Evolutionary conservation across 2,329 filamentous ascomycete genomes (phyloP).

Genomic region (Microcyclosporella mali): DNA sequence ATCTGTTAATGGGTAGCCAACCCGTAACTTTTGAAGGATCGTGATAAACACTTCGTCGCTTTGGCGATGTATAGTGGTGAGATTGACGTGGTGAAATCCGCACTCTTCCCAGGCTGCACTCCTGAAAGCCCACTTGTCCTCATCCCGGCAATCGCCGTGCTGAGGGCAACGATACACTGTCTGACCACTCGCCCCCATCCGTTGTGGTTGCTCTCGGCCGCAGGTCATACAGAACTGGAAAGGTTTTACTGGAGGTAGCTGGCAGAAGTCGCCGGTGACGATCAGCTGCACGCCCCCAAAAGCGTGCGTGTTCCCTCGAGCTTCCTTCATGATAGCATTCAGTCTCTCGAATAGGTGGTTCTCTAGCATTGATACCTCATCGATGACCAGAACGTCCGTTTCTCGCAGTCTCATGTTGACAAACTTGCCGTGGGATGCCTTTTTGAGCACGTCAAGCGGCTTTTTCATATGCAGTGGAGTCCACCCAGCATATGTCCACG

Average conservation of each 20-base stretch:
- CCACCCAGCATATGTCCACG: constrained; percentile 55
- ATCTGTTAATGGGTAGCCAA: constrained; percentile 37
- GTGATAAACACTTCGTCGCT: constrained; percentile 48
- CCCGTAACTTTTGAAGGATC: constrained; percentile 51
- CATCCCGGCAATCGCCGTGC: constrained; percentile 39
- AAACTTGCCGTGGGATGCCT: constrained; percentile 30
- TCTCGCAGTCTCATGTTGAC: constrained; percentile 34
- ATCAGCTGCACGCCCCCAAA: constrained; percentile 34
- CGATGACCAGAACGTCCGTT: constrained; percentile 55
- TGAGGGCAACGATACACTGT: constrained; percentile 29
- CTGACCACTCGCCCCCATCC: constrained; percentile 18
- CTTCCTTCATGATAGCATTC: constrained; percentile 29
- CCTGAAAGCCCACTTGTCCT: constrained; percentile 57
- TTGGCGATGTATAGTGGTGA: constrained; percentile 54
- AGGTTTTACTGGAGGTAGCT: constrained; percentile 53
- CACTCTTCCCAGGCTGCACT: constrained; percentile 51
- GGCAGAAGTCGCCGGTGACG: constrained; percentile 55
- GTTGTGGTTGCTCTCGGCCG: constrained; percentile 21
- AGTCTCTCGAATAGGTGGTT: constrained; percentile 49
- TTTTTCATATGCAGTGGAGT: constrained; percentile 43
- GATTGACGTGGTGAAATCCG: constrained; percentile 48
- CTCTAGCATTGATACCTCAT: constrained; percentile 57
- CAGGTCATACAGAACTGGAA: constrained; percentile 43
- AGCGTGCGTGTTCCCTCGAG: constrained; percentile 1
- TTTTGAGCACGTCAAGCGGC: constrained; percentile 28